Evolutionary conservation across 1,284 basidiomycete species (phyloP).

Genomic region (Malassezia globosa): DNA sequence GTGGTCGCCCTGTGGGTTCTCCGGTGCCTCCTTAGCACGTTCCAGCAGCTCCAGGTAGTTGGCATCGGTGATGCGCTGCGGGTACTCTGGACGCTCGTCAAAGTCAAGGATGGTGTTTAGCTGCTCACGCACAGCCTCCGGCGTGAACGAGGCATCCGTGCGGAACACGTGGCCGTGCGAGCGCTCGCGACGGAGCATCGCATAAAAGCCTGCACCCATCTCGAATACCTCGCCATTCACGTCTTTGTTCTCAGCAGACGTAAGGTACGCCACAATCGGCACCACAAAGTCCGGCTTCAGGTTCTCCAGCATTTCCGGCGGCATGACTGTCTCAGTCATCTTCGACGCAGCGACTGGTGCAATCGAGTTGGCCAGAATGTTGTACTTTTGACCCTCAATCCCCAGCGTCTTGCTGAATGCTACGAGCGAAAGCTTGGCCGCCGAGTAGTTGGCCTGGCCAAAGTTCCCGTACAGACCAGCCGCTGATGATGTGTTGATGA

Average conservation of each 20-base stretch:
- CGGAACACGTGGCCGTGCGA: conserved; percentile 76
- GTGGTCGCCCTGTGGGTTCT: conserved; percentile 61
- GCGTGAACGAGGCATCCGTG: conserved; percentile 80
- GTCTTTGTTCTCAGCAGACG: conserved; percentile 49
- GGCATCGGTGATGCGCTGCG: conserved; percentile 58
- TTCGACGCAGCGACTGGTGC: conserved; percentile 86
- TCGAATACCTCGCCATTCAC: conserved; percentile 82
- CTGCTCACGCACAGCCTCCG: conserved; percentile 59
- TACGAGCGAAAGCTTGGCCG: conserved; percentile 50
- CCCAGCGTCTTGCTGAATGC: conserved; percentile 76
- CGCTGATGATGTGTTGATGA: conserved; percentile 47
- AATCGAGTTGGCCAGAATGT: conserved; percentile 74
- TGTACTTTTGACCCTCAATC: conserved; percentile 77
- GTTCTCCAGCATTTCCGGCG: conserved; percentile 86
- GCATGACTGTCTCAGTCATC: conserved; percentile 91
- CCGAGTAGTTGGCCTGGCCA: conserved; percentile 75
- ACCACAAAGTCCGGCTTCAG: conserved; percentile 89
- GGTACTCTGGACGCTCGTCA: conserved; percentile 60
- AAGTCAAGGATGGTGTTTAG: conserved; percentile 66
- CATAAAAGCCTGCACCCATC: conserved; percentile 82
- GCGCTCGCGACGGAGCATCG: conserved; percentile 86
- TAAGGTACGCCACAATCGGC: conserved; percentile 55
- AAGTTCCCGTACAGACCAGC: conserved; percentile 64
- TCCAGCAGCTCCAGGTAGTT: conserved; percentile 57
- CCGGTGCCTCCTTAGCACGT: conserved; percentile 57